A percentile compares a stretch with the other conserved stretches of the same genome.
Evolutionary conservation across 2,329 filamentous ascomycete species (phyloP).

Genomic region (Hypocreales sp.): DNA sequence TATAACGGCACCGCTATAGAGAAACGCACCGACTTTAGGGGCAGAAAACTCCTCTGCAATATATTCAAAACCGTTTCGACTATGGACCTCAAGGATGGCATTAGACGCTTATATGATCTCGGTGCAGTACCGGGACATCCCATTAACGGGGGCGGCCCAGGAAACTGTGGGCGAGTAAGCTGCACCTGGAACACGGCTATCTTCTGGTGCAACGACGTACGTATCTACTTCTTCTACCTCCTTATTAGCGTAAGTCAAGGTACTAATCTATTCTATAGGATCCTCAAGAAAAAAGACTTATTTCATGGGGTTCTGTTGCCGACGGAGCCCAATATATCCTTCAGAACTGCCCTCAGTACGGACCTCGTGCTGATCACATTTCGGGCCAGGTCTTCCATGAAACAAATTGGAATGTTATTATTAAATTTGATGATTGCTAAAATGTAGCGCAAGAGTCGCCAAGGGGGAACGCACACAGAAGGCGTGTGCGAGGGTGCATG

Average conservation of each 20-base stretch:
- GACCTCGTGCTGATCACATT: neutral
- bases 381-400: neutral
- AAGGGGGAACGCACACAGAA: too few species aligned
- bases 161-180: slow-evolving; percentile 7
- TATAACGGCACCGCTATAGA: too few species aligned
- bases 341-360: neutral
- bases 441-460: too few species aligned
- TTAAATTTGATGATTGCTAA: too few species aligned
- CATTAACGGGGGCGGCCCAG: slow-evolving; percentile 3
- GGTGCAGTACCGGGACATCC: neutral
- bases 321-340: neutral
- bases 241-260: too few species aligned
- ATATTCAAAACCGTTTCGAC: neutral
- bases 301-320: slow-evolving; percentile 1
- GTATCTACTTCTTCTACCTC: too few species aligned
- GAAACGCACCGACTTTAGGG: slow-evolving; percentile 2
- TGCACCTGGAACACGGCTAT: slow-evolving; percentile 7
- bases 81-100: too few species aligned
- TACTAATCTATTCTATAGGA: too few species aligned
- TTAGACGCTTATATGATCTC: too few species aligned
- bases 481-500: too few species aligned
- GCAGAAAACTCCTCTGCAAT: too few species aligned
- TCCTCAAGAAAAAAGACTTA: neutral
- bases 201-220: slow-evolving; percentile 12
- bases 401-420: neutral